Percentiles rank a stretch among this genome's conserved stretches.
Evolutionary conservation across 73 alveolate genomes (phyloP).

Genomic region (Uronychia binucleata): DNA sequence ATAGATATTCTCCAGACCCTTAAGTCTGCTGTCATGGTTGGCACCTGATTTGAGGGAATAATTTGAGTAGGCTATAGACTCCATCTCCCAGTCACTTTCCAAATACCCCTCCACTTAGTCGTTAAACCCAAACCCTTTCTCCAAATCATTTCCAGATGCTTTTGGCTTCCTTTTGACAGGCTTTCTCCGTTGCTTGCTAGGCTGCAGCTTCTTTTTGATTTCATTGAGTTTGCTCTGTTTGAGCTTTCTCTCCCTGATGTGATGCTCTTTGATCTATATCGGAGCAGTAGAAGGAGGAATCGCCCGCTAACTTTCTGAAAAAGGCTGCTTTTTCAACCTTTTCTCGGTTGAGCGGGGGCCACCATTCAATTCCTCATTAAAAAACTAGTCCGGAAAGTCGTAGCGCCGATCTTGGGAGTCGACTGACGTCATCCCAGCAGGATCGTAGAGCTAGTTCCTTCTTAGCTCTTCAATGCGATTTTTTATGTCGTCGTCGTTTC

Average conservation of each 20-base stretch:
- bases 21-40: constrained; percentile 21
- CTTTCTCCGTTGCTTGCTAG: constrained; percentile 3
- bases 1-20: constrained; percentile 61
- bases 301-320: not conserved
- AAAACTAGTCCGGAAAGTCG: not conserved
- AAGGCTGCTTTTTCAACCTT: not conserved
- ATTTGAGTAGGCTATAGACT: constrained; percentile 11
- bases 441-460: not conserved
- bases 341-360: not conserved
- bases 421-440: not conserved
- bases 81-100: constrained; percentile 31
- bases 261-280: constrained; percentile 46
- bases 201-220: constrained; percentile 9
- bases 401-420: not conserved
- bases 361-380: not conserved
- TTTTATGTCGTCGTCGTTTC: not conserved
- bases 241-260: constrained; percentile 37
- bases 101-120: constrained; percentile 21
- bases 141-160: not conserved
- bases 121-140: not conserved
- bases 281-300: constrained; percentile 11
- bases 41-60: constrained; percentile 2
- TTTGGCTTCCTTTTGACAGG: not conserved
- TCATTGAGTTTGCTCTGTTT: constrained; percentile 45
- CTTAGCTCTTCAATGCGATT: not conserved